These are phyloP conservation scores for Amanita pallidorosea DNA, from an alignment of 768 basidiomycete species.

Conservation along the genomic window DNA sequence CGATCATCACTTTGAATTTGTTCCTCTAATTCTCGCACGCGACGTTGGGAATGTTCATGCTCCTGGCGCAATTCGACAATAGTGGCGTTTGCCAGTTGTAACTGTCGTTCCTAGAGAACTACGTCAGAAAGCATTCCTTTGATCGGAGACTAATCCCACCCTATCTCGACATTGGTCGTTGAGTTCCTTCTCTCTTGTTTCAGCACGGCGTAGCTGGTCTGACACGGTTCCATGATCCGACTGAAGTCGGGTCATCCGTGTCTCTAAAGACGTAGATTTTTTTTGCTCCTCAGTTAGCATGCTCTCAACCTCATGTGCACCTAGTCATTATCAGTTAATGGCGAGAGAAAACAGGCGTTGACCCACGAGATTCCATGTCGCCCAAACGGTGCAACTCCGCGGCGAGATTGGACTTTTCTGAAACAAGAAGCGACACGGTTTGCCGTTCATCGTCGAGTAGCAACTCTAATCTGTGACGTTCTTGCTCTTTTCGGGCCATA, in stretches of 20 bases:
- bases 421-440: conserved; percentile 68
- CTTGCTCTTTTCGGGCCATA: conserved; percentile 18
- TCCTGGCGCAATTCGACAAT: conserved; percentile 41
- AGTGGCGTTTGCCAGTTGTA: conserved; percentile 50
- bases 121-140: conserved; percentile 10
- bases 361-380: conserved; percentile 49
- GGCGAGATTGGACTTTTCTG: conserved; percentile 54
- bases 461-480: conserved; percentile 22
- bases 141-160: conserved; percentile 17
- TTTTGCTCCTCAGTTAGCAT: conserved; percentile 31
- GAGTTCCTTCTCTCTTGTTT: conserved; percentile 43
- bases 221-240: conserved; percentile 24
- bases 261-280: conserved; percentile 27
- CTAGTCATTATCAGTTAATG: conserved; percentile 19
- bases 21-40: conserved; percentile 65
- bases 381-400: conserved; percentile 50
- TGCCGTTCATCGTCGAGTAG: conserved; percentile 49
- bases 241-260: conserved; percentile 33
- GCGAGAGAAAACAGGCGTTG: background rate
- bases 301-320: conserved; percentile 29
- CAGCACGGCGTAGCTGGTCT: conserved; percentile 28
- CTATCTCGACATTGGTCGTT: conserved; percentile 43
- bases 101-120: conserved; percentile 55
- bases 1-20: conserved; percentile 80
- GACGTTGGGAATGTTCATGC: conserved; percentile 42